phyloP scores from a whole-genome alignment of 78 protist genomes.

The Chrysochromulina parva region DNA sequence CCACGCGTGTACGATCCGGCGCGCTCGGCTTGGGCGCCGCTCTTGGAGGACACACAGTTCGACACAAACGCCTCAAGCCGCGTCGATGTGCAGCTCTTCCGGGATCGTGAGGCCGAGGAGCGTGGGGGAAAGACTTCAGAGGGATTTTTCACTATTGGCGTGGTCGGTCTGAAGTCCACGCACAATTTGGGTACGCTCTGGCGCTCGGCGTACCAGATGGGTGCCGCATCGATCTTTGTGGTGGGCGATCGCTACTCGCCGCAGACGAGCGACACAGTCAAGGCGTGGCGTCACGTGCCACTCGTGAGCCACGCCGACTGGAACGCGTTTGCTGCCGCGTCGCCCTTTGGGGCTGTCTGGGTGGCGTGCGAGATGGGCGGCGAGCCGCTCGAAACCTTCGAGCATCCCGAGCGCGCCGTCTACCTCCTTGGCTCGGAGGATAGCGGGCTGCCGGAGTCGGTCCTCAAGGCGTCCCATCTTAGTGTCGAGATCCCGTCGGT shows the following conservation, averaged over 20 bases:
- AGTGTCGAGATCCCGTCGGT: background rate
- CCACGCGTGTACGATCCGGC: too few relatives aligned
- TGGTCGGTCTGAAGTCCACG: too few relatives aligned
- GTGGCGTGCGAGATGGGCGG: background rate
- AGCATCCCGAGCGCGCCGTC: background rate
- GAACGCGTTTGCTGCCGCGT: background rate
- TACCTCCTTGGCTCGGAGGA: slow-evolving; percentile 1
- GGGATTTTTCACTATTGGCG: too few relatives aligned
- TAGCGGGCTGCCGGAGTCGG: background rate
- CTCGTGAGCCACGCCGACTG: background rate
- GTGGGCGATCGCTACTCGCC: background rate
- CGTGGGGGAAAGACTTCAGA: too few relatives aligned
- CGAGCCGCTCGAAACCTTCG: background rate
- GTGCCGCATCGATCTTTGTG: background rate
- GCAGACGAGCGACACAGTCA: background rate
- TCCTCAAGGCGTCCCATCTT: background rate
- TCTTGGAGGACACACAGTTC: too few relatives aligned
- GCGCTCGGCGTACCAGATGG: background rate
- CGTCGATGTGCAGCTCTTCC: too few relatives aligned
- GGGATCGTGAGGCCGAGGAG: too few relatives aligned
- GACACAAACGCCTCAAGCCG: too few relatives aligned
- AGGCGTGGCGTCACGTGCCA: too few relatives aligned
- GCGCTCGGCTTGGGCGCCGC: too few relatives aligned
- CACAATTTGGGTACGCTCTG: background rate
- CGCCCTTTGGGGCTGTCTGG: background rate